These are phyloP conservation scores for Striga hermonthica DNA, from an alignment of 305 asterid species.

Conservation along the genomic window DNA sequence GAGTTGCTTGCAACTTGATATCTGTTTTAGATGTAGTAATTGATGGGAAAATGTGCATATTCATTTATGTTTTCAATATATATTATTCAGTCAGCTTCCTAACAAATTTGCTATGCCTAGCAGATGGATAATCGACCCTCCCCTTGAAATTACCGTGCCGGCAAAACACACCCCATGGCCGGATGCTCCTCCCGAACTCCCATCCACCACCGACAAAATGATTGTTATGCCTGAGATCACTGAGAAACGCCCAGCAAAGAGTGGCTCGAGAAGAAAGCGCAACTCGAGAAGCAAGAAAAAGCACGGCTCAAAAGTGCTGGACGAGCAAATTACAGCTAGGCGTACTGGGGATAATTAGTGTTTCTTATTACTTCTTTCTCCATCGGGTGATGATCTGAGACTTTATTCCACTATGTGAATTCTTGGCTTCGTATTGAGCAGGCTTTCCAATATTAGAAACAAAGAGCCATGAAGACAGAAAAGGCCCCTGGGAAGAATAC, in stretches of 20 bases:
- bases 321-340: constrained; percentile 45
- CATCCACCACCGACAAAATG: constrained; percentile 45
- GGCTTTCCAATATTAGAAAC: constrained; percentile 28
- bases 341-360: constrained; percentile 39
- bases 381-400: constrained; percentile 10
- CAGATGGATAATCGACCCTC: constrained; percentile 96
- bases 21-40: too few relatives aligned
- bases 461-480: constrained; percentile 15
- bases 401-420: constrained; percentile 36
- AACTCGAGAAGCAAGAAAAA: constrained; percentile 66
- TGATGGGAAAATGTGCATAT: too few relatives aligned
- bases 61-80: background rate
- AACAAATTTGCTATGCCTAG: background rate
- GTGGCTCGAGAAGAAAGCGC: constrained; percentile 64
- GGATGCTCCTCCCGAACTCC: constrained; percentile 85
- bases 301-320: constrained; percentile 54
- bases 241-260: constrained; percentile 54
- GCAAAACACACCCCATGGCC: constrained; percentile 99
- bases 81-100: background rate
- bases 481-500: background rate
- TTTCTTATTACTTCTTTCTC: background rate
- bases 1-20: too few relatives aligned
- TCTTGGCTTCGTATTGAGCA: background rate
- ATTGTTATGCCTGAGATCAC: constrained; percentile 41
- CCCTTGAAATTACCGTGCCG: constrained; percentile 76